phyloP scores from a whole-genome alignment of 2,329 filamentous ascomycete genomes.

The Pestalotiopsis sp. region DNA sequence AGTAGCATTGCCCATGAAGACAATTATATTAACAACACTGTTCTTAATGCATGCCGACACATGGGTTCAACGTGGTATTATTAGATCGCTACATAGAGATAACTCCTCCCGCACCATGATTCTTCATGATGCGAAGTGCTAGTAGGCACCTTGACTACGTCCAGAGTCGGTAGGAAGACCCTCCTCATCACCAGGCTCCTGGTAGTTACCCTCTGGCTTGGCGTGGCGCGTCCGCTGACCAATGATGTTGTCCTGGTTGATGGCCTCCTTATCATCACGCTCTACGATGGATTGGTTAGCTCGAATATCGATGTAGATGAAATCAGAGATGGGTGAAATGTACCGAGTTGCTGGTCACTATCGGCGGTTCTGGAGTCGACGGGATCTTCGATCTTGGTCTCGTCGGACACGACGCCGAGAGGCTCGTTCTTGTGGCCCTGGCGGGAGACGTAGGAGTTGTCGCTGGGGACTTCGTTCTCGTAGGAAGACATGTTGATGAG shows the following conservation, averaged over 20 bases:
- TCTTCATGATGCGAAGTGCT: neutral
- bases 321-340: too few species aligned
- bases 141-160: slow-evolving; percentile 15
- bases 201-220: slow-evolving; percentile 26
- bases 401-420: slow-evolving; percentile 35
- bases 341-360: slow-evolving; percentile 37
- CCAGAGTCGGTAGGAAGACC: slow-evolving; percentile 22
- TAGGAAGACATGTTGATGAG: slow-evolving; percentile 17
- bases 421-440: slow-evolving; percentile 28
- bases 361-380: slow-evolving; percentile 32
- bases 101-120: too few species aligned
- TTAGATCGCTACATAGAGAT: too few species aligned
- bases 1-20: too few species aligned
- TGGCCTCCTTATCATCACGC: slow-evolving; percentile 38
- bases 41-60: too few species aligned
- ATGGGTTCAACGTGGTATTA: too few species aligned
- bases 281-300: too few species aligned
- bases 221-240: slow-evolving; percentile 34
- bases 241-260: slow-evolving; percentile 38
- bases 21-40: too few species aligned
- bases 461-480: slow-evolving; percentile 24
- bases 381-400: slow-evolving; percentile 33
- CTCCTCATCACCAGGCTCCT: slow-evolving; percentile 37
- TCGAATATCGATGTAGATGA: too few species aligned
- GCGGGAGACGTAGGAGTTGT: slow-evolving; percentile 37